phyloP scores from a whole-genome alignment of 352 stramenopile species.

The Pythium myriotylum region DNA sequence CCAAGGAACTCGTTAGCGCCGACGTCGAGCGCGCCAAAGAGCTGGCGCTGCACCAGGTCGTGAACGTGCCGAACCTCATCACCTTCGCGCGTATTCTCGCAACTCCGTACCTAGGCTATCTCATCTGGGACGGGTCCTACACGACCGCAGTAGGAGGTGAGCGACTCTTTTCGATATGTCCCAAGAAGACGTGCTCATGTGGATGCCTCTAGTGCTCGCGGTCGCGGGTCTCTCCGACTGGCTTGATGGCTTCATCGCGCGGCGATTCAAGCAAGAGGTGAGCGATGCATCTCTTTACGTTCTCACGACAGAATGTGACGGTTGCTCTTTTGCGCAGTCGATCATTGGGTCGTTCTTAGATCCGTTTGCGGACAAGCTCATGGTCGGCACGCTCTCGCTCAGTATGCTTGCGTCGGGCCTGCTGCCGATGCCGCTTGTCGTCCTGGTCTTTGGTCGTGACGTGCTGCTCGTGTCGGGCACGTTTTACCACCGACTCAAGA shows the following conservation, averaged over 20 bases:
- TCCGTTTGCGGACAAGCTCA: constrained; percentile 81
- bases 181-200: not conserved
- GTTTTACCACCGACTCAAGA: constrained; percentile 76
- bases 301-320: not conserved
- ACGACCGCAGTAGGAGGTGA: constrained; percentile 57
- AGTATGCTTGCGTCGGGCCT: constrained; percentile 75
- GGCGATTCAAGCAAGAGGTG: constrained; percentile 75
- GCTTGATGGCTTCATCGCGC: constrained; percentile 82
- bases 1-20: constrained; percentile 41
- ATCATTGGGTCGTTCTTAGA: constrained; percentile 84
- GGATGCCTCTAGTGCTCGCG: constrained; percentile 50
- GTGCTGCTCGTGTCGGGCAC: constrained; percentile 74
- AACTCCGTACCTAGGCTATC: constrained; percentile 75
- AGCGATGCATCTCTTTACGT: too few species aligned
- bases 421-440: constrained; percentile 61
- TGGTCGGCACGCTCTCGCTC: constrained; percentile 74
- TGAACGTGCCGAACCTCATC: constrained; percentile 83
- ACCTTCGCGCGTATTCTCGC: constrained; percentile 75
- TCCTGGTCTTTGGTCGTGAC: constrained; percentile 75
- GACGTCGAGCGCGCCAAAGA: constrained; percentile 42
- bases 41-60: constrained; percentile 61
- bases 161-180: not conserved
- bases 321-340: constrained; percentile 35
- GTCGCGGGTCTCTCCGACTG: constrained; percentile 77
- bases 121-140: constrained; percentile 74